Evolutionary conservation across 2,329 filamentous ascomycete genomes (phyloP).

Genomic region (Coccinonectria pachysandricola): DNA sequence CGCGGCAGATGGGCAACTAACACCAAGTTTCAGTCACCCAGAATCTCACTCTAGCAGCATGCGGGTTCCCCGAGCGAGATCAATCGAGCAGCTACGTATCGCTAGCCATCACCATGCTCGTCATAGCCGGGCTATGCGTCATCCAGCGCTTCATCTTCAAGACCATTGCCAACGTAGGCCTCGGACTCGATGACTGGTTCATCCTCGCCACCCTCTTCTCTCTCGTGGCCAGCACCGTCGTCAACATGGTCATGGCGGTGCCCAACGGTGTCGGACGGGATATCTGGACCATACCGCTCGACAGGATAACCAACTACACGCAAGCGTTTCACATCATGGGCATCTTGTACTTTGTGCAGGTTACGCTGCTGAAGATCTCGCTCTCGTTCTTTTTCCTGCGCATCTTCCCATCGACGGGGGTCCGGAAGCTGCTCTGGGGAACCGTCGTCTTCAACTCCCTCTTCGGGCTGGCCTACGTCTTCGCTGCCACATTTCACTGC

Average conservation of each 20-base stretch:
- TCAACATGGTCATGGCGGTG: slow-evolving; percentile 14
- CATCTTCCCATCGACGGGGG: slow-evolving; percentile 3
- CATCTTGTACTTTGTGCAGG: slow-evolving; percentile 28
- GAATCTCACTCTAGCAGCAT: slow-evolving; percentile 10
- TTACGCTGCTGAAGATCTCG: slow-evolving; percentile 29
- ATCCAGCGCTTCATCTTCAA: slow-evolving; percentile 23
- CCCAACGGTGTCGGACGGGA: slow-evolving; percentile 23
- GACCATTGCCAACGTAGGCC: slow-evolving; percentile 18
- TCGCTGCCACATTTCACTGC: slow-evolving; percentile 40
- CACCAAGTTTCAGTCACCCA: slow-evolving; percentile 4
- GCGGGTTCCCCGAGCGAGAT: slow-evolving; percentile 6
- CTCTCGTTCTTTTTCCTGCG: slow-evolving; percentile 32
- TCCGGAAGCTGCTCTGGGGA: slow-evolving; percentile 27
- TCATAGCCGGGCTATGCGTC: slow-evolving; percentile 24
- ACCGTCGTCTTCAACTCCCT: slow-evolving; percentile 28
- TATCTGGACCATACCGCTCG: slow-evolving; percentile 22
- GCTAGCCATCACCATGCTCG: slow-evolving; percentile 13
- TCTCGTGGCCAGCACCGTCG: slow-evolving; percentile 12
- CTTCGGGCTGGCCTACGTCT: slow-evolving; percentile 29
- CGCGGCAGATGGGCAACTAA: no score
- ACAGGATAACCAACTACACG: slow-evolving; percentile 15
- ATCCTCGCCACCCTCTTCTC: slow-evolving; percentile 13
- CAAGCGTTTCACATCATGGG: slow-evolving; percentile 24
- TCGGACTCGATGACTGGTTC: slow-evolving; percentile 22
- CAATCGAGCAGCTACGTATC: slow-evolving; percentile 7